Percentiles rank a stretch among this genome's conserved stretches.
These are phyloP conservation scores for Filobasidium floriforme DNA, from an alignment of 768 basidiomycete genomes.

Conservation along the genomic window DNA sequence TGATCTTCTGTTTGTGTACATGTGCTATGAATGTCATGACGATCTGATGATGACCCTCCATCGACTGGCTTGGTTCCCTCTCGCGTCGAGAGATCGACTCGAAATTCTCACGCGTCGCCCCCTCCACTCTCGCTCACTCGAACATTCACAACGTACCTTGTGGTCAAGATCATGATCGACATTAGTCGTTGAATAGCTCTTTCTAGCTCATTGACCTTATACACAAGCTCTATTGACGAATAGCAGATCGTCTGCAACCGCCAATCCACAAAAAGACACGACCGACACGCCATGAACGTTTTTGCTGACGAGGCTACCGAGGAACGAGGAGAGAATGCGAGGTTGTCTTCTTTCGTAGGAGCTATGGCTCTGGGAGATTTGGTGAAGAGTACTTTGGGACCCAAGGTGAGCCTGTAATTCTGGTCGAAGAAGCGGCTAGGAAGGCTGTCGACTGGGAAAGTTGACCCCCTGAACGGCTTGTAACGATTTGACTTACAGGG, in stretches of 20 bases:
- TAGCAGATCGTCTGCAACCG: neutral
- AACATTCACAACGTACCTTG: too few species aligned
- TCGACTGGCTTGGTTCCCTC: too few species aligned
- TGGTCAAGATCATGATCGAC: too few species aligned
- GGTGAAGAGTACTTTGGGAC: constrained; percentile 95
- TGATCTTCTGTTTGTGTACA: neutral
- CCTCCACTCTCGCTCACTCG: too few species aligned
- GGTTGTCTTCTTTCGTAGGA: constrained; percentile 94
- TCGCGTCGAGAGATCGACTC: too few species aligned
- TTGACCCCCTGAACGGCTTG: neutral
- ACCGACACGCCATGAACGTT: constrained; percentile 4
- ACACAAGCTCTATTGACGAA: too few species aligned
- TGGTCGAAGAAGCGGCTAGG: neutral
- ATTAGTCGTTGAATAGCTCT: too few species aligned
- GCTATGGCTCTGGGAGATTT: constrained; percentile 95
- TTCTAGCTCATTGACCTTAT: too few species aligned
- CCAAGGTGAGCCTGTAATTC: constrained; percentile 52
- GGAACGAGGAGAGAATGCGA: constrained; percentile 95
- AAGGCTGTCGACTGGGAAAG: neutral
- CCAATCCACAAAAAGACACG: neutral
- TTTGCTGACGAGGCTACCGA: constrained; percentile 48
- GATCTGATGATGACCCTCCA: neutral
- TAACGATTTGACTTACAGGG: constrained; percentile 47
- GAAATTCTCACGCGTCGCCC: too few species aligned
- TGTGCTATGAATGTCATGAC: neutral